Base-by-base conservation (phyloP, 2,329 filamentous ascomycete genomes). In the Fusarium sp. region DNA sequence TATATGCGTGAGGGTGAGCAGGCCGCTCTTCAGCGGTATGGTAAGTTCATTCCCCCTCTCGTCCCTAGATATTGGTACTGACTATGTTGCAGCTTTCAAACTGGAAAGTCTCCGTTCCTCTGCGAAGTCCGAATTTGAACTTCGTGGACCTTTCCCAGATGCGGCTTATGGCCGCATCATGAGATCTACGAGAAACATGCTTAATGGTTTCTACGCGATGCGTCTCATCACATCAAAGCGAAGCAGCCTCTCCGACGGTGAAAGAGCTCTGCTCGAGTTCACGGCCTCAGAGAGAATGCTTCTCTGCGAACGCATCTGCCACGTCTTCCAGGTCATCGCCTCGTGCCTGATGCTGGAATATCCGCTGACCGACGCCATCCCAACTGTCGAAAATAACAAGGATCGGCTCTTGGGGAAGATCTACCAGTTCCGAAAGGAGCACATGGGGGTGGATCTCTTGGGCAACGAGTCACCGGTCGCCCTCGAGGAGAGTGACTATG, bases 161-260 rank as follows among this genome's bases (percentile, higher is more conserved):
- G 87, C 86, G 44, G 86, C 88, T 14, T 94, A 92, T 77, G 87
- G 86, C 4, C 87, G 89, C 34, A 91, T 98, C 62, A 86, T 98
- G 76, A 87, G 88, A 20, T 90, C 90, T 9, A 97, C 94, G 1
- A 90, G 91, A 67, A 89, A 91, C 57, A 92, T 97, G 80, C 88
- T 98, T 4, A 94, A 97, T 79, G 91, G 93, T 36, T 97, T 99
- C 79, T 94, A 98, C 76, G 93, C 94, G 56, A 97, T 99, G 93
- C 96, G 95, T 68, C 88, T 97, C 10, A 90, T 97, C 67, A 93
- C 97, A 36, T 86, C 91, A 75, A 95, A 94, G 75, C 92, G 95
- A 64, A 83, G 90, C 10, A 86, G 87, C 36, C 87, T 93, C 1
- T 93, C 90, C 3, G 87, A 90, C 25, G 94, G 95, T 4, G 95